Percentiles rank a stretch among this genome's conserved stretches.
phyloP scores from a whole-genome alignment of 305 asterid species.

The Fraxinus paxiana region DNA sequence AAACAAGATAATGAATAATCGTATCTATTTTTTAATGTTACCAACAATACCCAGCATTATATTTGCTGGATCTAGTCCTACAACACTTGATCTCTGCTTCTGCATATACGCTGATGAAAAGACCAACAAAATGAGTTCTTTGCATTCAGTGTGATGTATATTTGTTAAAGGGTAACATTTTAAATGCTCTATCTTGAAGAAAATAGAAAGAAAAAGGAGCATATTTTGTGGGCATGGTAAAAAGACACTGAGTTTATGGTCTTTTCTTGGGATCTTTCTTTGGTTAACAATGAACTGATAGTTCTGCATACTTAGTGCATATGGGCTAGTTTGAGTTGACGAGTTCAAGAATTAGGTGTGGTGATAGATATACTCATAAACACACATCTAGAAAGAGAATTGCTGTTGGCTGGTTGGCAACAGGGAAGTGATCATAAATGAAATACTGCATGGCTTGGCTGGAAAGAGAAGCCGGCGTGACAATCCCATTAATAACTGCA shows the following conservation, averaged over 20 bases:
- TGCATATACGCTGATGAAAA: slow-evolving; percentile 19
- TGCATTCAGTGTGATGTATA: slow-evolving; percentile 23
- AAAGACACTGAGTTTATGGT: slow-evolving; percentile 16
- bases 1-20: slow-evolving; percentile 38
- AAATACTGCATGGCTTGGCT: slow-evolving; percentile 36
- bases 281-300: slow-evolving; percentile 22
- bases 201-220: slow-evolving; percentile 29
- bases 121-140: not conserved
- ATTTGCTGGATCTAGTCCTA: slow-evolving; percentile 53
- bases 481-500: slow-evolving; percentile 17
- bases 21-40: slow-evolving; percentile 68
- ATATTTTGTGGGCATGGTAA: slow-evolving; percentile 26
- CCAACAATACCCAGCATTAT: slow-evolving; percentile 56
- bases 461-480: slow-evolving; percentile 37
- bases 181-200: slow-evolving; percentile 17
- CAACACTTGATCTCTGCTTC: slow-evolving; percentile 32
- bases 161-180: slow-evolving; percentile 26
- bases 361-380: not conserved
- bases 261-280: slow-evolving; percentile 5
- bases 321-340: not conserved
- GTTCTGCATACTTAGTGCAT: slow-evolving; percentile 26
- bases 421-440: not conserved
- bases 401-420: not conserved
- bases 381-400: slow-evolving; percentile 14
- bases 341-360: not conserved